phyloP scores from a whole-genome alignment of 352 stramenopile species.

The Pythium vanterpoolii region DNA sequence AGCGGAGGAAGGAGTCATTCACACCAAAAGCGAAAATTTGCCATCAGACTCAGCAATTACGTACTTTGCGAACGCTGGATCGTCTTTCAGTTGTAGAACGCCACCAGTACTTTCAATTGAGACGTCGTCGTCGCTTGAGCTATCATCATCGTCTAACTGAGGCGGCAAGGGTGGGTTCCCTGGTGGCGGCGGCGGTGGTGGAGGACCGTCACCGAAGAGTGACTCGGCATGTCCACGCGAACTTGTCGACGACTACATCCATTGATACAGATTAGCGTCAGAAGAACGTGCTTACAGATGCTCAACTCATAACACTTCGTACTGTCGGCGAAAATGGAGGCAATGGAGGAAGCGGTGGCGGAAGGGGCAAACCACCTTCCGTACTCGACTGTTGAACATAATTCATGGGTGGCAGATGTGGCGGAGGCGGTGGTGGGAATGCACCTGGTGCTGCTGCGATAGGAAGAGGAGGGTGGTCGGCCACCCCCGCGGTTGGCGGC shows the following conservation, averaged over 20 bases:
- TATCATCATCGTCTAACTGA: slow-evolving; percentile 42
- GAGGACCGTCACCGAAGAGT: slow-evolving; percentile 44
- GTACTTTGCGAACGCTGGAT: slow-evolving; percentile 72
- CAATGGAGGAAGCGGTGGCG: slow-evolving; percentile 32
- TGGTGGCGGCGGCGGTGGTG: slow-evolving; percentile 31
- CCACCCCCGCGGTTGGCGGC: slow-evolving; percentile 20
- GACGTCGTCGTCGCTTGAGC: slow-evolving; percentile 58
- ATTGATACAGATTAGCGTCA: not conserved
- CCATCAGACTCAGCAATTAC: slow-evolving; percentile 3
- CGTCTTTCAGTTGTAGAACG: slow-evolving; percentile 79
- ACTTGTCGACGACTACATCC: slow-evolving; percentile 32
- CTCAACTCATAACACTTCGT: slow-evolving; percentile 3
- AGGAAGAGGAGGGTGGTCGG: slow-evolving; percentile 14
- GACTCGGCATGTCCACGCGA: slow-evolving; percentile 43
- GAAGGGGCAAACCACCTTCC: slow-evolving; percentile 9
- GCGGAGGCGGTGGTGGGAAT: slow-evolving; percentile 9
- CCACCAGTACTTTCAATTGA: slow-evolving; percentile 18
- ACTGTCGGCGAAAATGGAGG: slow-evolving; percentile 60
- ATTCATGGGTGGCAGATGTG: slow-evolving; percentile 1
- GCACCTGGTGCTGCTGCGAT: slow-evolving; percentile 8
- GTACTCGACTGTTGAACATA: not conserved
- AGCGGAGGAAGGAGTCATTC: not conserved
- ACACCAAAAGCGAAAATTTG: too few relatives aligned
- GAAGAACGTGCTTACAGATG: not conserved
- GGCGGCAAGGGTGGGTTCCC: slow-evolving; percentile 31